A percentile compares a stretch with the other conserved stretches of the same genome.
These are phyloP conservation scores for Chenopodium quinoa DNA, from an alignment of 148 eudicot species.

Conservation along the genomic window DNA sequence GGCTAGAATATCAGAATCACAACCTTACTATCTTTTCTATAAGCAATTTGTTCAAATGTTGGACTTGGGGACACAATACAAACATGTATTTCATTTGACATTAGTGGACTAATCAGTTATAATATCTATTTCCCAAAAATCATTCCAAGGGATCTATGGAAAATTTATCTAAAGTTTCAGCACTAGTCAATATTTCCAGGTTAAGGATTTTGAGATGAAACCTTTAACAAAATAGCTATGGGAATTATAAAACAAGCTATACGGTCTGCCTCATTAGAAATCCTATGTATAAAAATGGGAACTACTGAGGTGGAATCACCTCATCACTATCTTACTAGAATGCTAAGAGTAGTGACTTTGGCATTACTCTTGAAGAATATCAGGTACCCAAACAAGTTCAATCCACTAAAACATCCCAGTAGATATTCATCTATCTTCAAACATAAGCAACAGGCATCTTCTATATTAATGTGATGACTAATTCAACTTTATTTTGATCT, in stretches of 20 bases:
- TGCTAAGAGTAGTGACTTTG: not conserved
- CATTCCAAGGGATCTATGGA: not conserved
- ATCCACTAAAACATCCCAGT: not conserved
- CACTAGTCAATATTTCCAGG: not conserved
- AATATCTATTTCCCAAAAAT: not conserved
- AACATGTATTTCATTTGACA: not conserved
- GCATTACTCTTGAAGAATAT: not conserved
- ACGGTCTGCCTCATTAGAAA: not conserved
- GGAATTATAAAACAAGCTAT: not conserved
- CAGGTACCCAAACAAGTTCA: not conserved
- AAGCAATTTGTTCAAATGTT: slow-evolving; percentile 2
- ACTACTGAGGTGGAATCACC: not conserved
- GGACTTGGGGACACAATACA: not conserved
- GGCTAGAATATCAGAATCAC: not conserved
- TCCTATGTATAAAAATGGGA: not conserved
- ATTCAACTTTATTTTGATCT: not conserved
- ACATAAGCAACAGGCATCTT: not conserved
- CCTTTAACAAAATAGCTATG: not conserved
- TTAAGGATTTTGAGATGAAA: not conserved
- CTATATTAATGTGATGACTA: not conserved
- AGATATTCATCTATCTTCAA: not conserved
- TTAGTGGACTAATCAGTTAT: not conserved
- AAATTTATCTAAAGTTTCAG: not conserved
- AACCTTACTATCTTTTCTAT: not conserved
- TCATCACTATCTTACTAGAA: not conserved